Base-by-base conservation (phyloP, 805 yeast species). In the Candida chilensis region DNA sequence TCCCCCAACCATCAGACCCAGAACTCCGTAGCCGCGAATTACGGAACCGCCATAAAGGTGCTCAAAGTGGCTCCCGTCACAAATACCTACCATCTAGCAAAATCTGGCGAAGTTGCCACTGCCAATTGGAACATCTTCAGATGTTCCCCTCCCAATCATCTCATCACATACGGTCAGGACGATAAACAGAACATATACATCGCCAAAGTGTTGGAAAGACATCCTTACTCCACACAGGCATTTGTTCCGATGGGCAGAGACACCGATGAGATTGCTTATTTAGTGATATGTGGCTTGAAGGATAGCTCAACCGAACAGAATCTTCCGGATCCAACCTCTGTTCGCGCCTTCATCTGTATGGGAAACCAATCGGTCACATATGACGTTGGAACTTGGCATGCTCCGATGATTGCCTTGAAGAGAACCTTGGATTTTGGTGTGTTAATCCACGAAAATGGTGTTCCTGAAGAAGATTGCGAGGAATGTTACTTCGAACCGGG, bases 301-400 rank as follows among this genome's bases (percentile, higher is more conserved):
- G 71, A 67, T 37, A 40, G 48, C 12, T 42, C 47, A 24, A 43
- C 54, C 5, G 58, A 59, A 3, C 50, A 49, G 5, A 54, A 48
- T 5, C 42, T 76, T 26, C 95, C 96, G 0, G 83, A 81, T 41
- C 67, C 71, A n/a, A 40, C 55, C 2, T 54, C 71, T 0, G 43
- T 78, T 8, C 66, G 60, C 39, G 95, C 94, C 0, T 88, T 87
- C 44, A 40, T 74, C 5, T 84, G 88, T 39, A 67, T 57, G 32
- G 95, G 95, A 0, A 78, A 83, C 48, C 95, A 87, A 47, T 83
- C 95, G 0, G 86, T 88, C 4, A 88, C 96, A 0, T 87, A 87
- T 50, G 94, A 87, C 0, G 72, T 69, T 9, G 85, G 81, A 1
- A 72, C 79, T 4, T 88, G 97, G 97, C 97, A 88, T 50, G 95